Evolutionary conservation across 2,329 filamentous ascomycete genomes (phyloP).

Genomic region (Chlorencoelia australis): DNA sequence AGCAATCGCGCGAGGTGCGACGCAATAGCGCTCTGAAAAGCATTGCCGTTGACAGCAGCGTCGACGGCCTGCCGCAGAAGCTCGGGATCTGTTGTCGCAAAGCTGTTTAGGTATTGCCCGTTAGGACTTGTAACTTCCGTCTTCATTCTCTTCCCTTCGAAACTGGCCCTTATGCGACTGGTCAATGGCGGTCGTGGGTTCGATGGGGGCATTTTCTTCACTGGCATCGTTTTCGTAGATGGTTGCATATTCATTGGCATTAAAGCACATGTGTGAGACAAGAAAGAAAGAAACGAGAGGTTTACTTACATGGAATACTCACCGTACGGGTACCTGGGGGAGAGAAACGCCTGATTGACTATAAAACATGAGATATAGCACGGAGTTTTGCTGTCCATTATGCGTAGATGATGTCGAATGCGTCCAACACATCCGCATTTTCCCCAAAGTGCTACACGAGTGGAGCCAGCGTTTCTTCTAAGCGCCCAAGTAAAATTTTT

Average conservation of each 20-base stretch:
- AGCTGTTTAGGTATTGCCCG: conserved; percentile 7
- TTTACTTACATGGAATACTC: background rate
- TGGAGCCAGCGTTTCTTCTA: too few relatives aligned
- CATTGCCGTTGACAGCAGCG: conserved; percentile 21
- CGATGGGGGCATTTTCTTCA: conserved; percentile 6
- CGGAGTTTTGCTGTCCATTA: too few relatives aligned
- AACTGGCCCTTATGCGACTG: conserved; percentile 22
- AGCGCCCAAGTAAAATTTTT: too few relatives aligned
- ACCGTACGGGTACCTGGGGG: background rate
- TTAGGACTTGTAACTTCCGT: conserved; percentile 8
- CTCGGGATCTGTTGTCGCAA: conserved; percentile 20
- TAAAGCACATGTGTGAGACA: background rate
- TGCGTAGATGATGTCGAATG: too few relatives aligned
- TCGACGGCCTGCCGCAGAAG: conserved; percentile 20
- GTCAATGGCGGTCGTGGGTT: conserved; percentile 25
- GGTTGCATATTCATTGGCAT: conserved; percentile 6
- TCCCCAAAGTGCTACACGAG: too few relatives aligned
- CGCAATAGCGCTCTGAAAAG: conserved; percentile 25
- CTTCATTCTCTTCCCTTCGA: conserved; percentile 21
- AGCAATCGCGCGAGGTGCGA: conserved; percentile 23
- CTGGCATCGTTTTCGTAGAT: background rate
- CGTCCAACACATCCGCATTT: too few relatives aligned
- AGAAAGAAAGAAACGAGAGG: background rate
- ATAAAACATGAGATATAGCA: background rate
- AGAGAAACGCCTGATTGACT: background rate